Percentiles rank a stretch among this genome's conserved stretches.
phyloP scores from a whole-genome alignment of 2,329 filamentous ascomycete species.

The Aspergillus jensenii region DNA sequence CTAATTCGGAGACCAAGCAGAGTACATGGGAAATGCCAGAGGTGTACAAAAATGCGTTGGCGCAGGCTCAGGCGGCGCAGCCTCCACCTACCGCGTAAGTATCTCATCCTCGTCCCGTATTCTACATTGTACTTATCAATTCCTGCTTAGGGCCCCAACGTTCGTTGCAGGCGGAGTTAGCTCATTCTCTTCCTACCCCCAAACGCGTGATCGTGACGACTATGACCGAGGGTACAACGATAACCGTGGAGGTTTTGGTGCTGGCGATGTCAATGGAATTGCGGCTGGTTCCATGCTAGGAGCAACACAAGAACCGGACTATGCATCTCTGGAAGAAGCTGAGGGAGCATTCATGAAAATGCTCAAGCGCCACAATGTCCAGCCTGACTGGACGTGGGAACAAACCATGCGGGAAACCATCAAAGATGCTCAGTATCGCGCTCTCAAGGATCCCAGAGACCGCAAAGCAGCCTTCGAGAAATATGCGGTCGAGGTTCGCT shows the following conservation, averaged over 20 bases:
- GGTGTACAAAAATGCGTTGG: constrained; percentile 72
- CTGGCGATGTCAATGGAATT: constrained; percentile 43
- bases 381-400: constrained; percentile 91
- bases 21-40: constrained; percentile 96
- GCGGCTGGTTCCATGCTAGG: constrained; percentile 37
- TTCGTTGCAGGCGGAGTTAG: constrained; percentile 61
- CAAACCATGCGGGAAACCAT: constrained; percentile 82
- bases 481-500: constrained; percentile 84
- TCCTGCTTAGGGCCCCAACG: constrained; percentile 43
- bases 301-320: constrained; percentile 67
- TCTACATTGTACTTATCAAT: constrained; percentile 38
- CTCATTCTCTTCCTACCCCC: constrained; percentile 41
- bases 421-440: constrained; percentile 88
- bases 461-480: constrained; percentile 91
- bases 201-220: constrained; percentile 50
- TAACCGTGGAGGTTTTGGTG: constrained; percentile 48
- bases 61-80: constrained; percentile 56
- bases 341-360: constrained; percentile 92
- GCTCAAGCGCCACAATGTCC: constrained; percentile 78
- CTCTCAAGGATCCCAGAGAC: constrained; percentile 88
- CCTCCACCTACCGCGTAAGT: constrained; percentile 50
- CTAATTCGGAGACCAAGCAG: constrained; percentile 85
- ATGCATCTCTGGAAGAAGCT: constrained; percentile 77
- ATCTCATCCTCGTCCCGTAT: background rate
- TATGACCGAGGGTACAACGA: constrained; percentile 48